Percentiles rank a stretch among this genome's conserved stretches.
phyloP scores from a whole-genome alignment of 2,329 filamentous ascomycete species.

The Talaromyces sp. region DNA sequence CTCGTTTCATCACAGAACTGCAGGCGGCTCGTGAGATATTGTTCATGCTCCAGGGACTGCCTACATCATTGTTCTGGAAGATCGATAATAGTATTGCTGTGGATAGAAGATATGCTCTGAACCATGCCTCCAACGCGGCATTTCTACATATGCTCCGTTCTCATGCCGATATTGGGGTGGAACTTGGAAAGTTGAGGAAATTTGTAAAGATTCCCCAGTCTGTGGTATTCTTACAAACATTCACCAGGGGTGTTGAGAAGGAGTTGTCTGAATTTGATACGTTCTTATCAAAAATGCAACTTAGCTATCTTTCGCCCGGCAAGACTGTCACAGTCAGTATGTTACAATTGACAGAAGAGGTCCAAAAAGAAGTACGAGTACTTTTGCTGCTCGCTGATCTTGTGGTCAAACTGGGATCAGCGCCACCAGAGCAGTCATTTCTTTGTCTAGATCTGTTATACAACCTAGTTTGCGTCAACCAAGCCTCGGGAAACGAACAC shows the following conservation, averaged over 20 bases:
- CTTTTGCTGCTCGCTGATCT: constrained; percentile 61
- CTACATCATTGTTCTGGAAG: constrained; percentile 66
- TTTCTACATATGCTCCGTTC: constrained; percentile 35
- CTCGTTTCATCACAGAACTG: constrained; percentile 60
- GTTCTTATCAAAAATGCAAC: constrained; percentile 59
- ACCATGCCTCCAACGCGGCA: constrained; percentile 32
- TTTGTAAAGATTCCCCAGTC: constrained; percentile 49
- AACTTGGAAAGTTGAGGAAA: constrained; percentile 47
- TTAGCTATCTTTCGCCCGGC: constrained; percentile 54
- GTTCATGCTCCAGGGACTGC: constrained; percentile 79
- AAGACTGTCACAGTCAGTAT: constrained; percentile 63
- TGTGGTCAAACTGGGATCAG: constrained; percentile 54
- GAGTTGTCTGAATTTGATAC: constrained; percentile 59
- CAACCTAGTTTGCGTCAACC: constrained; percentile 64
- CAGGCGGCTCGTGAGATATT: constrained; percentile 73
- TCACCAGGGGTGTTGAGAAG: constrained; percentile 61
- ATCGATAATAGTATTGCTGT: constrained; percentile 33
- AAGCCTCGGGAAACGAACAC: constrained; percentile 62
- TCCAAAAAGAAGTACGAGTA: constrained; percentile 53
- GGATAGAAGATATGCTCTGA: constrained; percentile 36
- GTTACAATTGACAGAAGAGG: constrained; percentile 57
- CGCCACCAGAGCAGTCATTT: constrained; percentile 53
- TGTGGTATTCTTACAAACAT: constrained; percentile 65
- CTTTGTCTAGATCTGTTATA: constrained; percentile 77
- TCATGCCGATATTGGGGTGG: constrained; percentile 50